Conservation (phyloP, 2,329 filamentous ascomycete genomes). For the Fonsecaea pedrosoi region DNA sequence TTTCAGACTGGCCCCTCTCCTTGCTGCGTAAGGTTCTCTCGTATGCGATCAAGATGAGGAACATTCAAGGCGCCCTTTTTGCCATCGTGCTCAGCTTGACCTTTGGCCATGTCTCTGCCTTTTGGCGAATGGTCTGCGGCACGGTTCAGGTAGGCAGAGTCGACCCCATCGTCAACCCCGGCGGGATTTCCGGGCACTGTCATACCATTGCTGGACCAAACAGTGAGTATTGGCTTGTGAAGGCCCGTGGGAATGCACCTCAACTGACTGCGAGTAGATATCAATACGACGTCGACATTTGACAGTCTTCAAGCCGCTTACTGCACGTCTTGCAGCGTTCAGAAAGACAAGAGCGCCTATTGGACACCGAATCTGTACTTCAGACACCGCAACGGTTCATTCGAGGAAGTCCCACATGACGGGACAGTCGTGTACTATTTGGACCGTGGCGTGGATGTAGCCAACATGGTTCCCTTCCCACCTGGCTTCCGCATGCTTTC, state of each 20-base stretch:
- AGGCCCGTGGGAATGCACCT: neutral
- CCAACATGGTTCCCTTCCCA: slow-evolving; percentile 74
- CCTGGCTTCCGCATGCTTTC: slow-evolving; percentile 80
- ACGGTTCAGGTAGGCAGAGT: slow-evolving; percentile 72
- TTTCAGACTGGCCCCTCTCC: slow-evolving; percentile 24
- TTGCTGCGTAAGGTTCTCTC: slow-evolving; percentile 15
- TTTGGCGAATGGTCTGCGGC: slow-evolving; percentile 88
- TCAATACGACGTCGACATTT: slow-evolving; percentile 64
- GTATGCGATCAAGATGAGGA: slow-evolving; percentile 30
- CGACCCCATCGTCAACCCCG: slow-evolving; percentile 75
- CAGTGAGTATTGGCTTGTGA: slow-evolving; percentile 61
- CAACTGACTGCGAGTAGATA: slow-evolving; percentile 47
- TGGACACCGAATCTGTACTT: slow-evolving; percentile 85
- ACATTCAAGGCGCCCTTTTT: slow-evolving; percentile 29
- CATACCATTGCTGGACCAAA: slow-evolving; percentile 78
- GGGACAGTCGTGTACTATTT: slow-evolving; percentile 53
- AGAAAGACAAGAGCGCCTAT: slow-evolving; percentile 82
- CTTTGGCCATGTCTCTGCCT: slow-evolving; percentile 62
- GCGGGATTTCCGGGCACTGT: slow-evolving; percentile 66
- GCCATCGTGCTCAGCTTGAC: slow-evolving; percentile 30
- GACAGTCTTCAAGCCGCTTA: slow-evolving; percentile 64
- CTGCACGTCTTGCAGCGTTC: slow-evolving; percentile 82
- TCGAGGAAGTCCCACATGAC: slow-evolving; percentile 51
- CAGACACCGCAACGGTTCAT: slow-evolving; percentile 65
- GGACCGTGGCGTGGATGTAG: slow-evolving; percentile 48